phyloP scores from a whole-genome alignment of 75 land plant species.

The Chamaecyparis obtusa region DNA sequence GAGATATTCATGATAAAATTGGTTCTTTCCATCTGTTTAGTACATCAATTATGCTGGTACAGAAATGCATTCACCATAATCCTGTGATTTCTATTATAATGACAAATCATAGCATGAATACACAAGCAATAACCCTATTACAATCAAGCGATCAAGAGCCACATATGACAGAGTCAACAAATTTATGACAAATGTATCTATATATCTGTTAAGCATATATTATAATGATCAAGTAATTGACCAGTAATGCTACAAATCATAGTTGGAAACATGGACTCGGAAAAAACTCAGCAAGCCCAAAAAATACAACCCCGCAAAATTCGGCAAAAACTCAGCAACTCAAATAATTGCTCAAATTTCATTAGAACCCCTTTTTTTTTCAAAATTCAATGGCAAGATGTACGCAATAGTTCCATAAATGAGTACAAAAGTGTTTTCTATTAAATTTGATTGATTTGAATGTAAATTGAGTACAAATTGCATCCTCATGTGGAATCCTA shows the following conservation, averaged over 20 bases:
- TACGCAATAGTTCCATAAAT: no score
- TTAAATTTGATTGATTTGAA: no score
- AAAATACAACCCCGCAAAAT: no score
- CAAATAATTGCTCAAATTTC: no score
- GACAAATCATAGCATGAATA: neutral
- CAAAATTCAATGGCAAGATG: no score
- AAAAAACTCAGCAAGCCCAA: no score
- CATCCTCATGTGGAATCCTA: no score
- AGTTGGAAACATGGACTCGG: no score
- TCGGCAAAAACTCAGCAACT: no score
- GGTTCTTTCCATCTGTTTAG: neutral
- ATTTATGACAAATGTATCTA: neutral
- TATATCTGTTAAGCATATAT: neutral
- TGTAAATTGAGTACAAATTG: no score
- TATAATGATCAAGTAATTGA: neutral
- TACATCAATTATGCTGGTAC: neutral
- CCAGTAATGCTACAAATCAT: neutral
- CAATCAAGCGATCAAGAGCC: neutral
- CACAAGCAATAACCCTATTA: neutral
- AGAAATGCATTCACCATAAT: neutral
- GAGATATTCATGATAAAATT: neutral
- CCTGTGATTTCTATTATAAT: neutral
- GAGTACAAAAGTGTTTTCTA: no score
- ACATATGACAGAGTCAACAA: constrained; percentile 3
- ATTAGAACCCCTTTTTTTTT: no score